Evolutionary conservation across 352 stramenopile genomes (phyloP), one percentile per base, ranked within the genome.

Genomic region (Globisporangium barbulae): DNA sequence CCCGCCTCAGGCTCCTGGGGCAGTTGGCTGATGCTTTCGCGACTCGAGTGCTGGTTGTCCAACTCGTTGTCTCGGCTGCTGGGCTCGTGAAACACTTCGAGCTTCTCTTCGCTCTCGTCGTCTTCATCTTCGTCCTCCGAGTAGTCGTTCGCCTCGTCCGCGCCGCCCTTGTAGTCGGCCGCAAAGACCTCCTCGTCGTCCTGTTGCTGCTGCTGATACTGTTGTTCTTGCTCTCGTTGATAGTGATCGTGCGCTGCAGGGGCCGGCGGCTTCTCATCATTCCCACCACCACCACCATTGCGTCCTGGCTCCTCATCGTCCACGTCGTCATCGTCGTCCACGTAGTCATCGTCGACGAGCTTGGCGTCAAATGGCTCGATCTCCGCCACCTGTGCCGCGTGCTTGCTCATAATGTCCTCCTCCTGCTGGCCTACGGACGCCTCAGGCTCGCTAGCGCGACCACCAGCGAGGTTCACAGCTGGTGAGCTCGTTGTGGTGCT

Each of bases 31-130:
- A 65, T 22, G 7, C n/a, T 54, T 17, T 59, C 54, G 13, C 45
- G n/a, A 54, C 55, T 61, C 37, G 49, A 60, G 22, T 41, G 53
- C 56, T 74, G 56, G 45, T 74, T 75, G 21, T 59, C 47, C 22
- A 22, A 30, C n/a, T 58, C 50, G 39, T 70, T 49, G 0, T 59
- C 39, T 21, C 19, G 39, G 8, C 13, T 45, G 31, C 12, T 58
- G 22, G 59, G 42, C 8, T 70, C 59, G 0, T 37, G 61, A 48
- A 88, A 88, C 48, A 85, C 69, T 52, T 88, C 81, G 17, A 83
- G 42, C 21, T 71, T 72, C 5, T 81, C 76, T 0, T 74, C 64
- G 0, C 82, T 72, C 1, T 85, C 73, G 10, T 74, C 60, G 12
- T 69, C 65, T 1, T 61, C 62, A 5, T 66, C 57, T 6, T 55